Percentiles rank a stretch among this genome's conserved stretches.
phyloP scores from a whole-genome alignment of 1,284 basidiomycete species.

The Pseudozyma sp. region DNA sequence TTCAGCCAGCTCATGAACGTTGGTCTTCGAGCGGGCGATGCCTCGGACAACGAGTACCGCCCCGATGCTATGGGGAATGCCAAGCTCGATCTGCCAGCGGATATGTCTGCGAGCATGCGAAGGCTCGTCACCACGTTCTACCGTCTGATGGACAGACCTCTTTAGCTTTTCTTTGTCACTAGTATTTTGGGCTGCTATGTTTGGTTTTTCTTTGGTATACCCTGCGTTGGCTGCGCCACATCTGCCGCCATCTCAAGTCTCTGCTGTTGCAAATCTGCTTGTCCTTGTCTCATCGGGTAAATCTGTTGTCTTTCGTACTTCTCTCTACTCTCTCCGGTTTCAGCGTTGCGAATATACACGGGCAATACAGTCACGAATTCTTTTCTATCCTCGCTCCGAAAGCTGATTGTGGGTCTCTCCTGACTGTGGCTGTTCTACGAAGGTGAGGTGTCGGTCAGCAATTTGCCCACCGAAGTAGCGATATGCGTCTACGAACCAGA shows the following conservation, averaged over 20 bases:
- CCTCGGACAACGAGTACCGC: constrained; percentile 33
- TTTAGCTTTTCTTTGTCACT: constrained; percentile 3
- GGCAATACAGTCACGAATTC: constrained; percentile 17
- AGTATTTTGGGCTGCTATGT: background rate
- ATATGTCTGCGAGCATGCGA: constrained; percentile 42
- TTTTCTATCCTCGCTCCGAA: constrained; percentile 1
- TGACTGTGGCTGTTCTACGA: no score
- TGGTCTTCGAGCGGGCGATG: constrained; percentile 32
- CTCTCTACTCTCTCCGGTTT: background rate
- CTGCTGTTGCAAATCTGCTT: background rate
- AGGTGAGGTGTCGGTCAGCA: no score
- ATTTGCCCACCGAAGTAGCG: no score
- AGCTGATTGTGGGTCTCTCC: background rate
- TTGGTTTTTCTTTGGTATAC: constrained; percentile 7
- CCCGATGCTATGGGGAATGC: constrained; percentile 34
- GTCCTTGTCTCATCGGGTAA: background rate
- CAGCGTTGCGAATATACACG: constrained; percentile 5
- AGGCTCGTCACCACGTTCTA: constrained; percentile 50
- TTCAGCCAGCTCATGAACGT: constrained; percentile 50
- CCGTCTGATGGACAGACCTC: constrained; percentile 36
- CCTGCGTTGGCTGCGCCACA: background rate
- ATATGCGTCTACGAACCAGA: no score
- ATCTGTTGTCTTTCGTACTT: background rate
- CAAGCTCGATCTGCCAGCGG: constrained; percentile 32
- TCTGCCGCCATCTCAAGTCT: background rate